phyloP scores from a whole-genome alignment of 2,329 filamentous ascomycete species.

The Aspergillus spinulosporus region DNA sequence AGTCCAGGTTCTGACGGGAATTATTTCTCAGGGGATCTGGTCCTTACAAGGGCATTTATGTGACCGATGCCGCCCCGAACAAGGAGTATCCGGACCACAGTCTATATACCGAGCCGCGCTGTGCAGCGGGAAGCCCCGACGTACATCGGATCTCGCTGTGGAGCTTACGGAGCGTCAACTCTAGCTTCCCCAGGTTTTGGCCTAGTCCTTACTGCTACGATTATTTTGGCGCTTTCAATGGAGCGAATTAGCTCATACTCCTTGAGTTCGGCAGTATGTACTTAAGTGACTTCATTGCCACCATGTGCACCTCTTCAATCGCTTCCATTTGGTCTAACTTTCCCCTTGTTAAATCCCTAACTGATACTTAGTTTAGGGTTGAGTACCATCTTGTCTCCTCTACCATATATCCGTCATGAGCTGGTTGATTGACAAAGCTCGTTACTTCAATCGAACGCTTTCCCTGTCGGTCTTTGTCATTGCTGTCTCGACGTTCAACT shows the following conservation, averaged over 20 bases:
- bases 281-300: neutral
- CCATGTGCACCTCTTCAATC: neutral
- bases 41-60: neutral
- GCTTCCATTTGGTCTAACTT: neutral
- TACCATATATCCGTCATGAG: neutral
- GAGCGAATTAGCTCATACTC: neutral
- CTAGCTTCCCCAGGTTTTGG: neutral
- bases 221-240: neutral
- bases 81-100: neutral
- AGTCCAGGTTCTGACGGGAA: neutral
- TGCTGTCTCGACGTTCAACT: slow-evolving; percentile 42
- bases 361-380: no score
- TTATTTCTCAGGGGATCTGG: neutral
- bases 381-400: no score
- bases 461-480: slow-evolving; percentile 27
- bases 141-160: slow-evolving; percentile 1
- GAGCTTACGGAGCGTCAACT: neutral
- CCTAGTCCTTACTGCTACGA: neutral
- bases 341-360: no score
- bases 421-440: neutral
- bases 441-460: slow-evolving; percentile 15
- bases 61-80: neutral
- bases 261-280: neutral
- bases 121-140: neutral
- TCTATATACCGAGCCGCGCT: neutral